These are phyloP conservation scores for Linnemannia zychae DNA, from an alignment of 192 early-diverging fungal genomes.

Conservation along the genomic window DNA sequence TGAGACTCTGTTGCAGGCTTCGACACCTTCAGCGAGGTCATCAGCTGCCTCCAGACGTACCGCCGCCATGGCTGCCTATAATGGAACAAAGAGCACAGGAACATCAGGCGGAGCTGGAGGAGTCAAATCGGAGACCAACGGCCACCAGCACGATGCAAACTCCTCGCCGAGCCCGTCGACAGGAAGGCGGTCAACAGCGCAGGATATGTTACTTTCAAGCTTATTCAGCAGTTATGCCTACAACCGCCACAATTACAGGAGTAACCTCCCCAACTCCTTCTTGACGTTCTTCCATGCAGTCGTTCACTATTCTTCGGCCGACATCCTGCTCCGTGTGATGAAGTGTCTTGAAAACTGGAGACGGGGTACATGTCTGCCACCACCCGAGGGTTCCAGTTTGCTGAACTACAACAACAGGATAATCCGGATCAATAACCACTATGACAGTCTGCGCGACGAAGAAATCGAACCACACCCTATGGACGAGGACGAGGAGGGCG, in stretches of 20 bases:
- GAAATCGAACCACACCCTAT: constrained; percentile 13
- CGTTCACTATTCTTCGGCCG: constrained; percentile 80
- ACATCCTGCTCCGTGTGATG: constrained; percentile 67
- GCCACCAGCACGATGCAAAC: neutral
- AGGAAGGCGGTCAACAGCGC: constrained; percentile 34
- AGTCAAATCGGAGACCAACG: constrained; percentile 17
- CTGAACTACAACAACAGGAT: constrained; percentile 24
- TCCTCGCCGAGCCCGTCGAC: neutral
- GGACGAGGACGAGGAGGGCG: constrained; percentile 7
- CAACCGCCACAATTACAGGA: constrained; percentile 72
- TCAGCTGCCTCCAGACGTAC: constrained; percentile 15
- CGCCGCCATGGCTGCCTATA: neutral
- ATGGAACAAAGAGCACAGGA: constrained; percentile 26
- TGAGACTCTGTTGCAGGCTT: constrained; percentile 40
- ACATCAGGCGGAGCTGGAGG: neutral
- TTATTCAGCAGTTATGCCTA: constrained; percentile 72
- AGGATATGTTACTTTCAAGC: constrained; percentile 64
- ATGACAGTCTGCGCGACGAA: constrained; percentile 16
- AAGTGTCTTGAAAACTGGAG: constrained; percentile 59
- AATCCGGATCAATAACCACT: constrained; percentile 17
- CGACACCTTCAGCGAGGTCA: constrained; percentile 14
- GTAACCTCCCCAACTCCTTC: constrained; percentile 80
- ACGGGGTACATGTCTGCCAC: constrained; percentile 15
- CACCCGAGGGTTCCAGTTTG: constrained; percentile 27
- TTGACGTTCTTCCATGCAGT: constrained; percentile 81